Evolutionary conservation across 75 land plant species (phyloP).

Genomic region (Sequoiadendron giganteum): DNA sequence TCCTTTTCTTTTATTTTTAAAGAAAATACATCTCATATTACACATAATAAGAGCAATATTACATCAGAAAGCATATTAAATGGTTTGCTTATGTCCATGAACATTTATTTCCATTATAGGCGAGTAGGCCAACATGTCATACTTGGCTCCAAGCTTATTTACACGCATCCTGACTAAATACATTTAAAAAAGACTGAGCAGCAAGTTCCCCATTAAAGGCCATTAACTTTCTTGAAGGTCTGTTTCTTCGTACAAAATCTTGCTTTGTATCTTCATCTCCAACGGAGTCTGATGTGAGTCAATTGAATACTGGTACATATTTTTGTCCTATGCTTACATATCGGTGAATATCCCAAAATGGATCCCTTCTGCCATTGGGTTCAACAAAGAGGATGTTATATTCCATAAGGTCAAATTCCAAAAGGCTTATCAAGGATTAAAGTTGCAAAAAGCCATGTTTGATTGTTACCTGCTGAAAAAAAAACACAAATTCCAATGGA

Average conservation of each 20-base stretch:
- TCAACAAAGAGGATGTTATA: neutral
- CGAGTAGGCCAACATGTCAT: neutral
- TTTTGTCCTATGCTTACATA: neutral
- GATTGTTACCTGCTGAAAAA: neutral
- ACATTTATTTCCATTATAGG: neutral
- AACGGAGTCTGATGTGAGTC: neutral
- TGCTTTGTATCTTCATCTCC: neutral
- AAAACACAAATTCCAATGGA: neutral
- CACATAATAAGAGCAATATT: neutral
- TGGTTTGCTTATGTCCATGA: neutral
- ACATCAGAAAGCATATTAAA: neutral
- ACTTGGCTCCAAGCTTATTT: neutral
- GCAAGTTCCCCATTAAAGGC: neutral
- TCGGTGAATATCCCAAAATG: neutral
- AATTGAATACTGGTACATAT: neutral
- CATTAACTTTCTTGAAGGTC: neutral
- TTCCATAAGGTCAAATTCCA: neutral
- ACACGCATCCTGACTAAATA: neutral
- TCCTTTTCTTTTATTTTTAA: neutral
- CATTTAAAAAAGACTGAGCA: neutral
- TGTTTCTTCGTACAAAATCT: neutral
- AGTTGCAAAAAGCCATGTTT: neutral
- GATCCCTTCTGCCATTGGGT: neutral
- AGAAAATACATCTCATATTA: neutral
- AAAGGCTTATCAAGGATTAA: neutral